phyloP scores from a whole-genome alignment of 345 rosid genomes.

The Geranium brycei region DNA sequence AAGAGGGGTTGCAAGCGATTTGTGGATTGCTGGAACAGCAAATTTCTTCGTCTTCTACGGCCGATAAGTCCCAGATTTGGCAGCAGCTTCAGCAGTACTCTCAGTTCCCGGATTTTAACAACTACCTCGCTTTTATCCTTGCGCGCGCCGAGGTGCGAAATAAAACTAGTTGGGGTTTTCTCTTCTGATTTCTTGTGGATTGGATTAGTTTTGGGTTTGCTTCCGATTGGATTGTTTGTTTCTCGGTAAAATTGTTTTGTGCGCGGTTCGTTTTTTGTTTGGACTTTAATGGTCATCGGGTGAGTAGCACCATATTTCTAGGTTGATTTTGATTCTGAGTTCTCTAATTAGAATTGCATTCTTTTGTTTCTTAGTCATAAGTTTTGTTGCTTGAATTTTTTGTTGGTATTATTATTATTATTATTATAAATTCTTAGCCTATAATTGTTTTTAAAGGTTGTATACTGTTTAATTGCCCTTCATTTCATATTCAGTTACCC shows the following conservation, averaged over 20 bases:
- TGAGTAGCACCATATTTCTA: neutral
- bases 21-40: slow-evolving; percentile 72
- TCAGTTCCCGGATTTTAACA: slow-evolving; percentile 92
- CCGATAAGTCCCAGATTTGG: slow-evolving; percentile 88
- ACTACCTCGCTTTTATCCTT: slow-evolving; percentile 83
- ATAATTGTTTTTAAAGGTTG: too few relatives aligned
- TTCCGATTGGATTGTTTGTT: neutral
- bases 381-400: neutral
- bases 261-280: neutral
- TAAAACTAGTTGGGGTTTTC: too few relatives aligned
- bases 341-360: neutral
- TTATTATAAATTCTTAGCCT: too few relatives aligned
- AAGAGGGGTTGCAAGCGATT: slow-evolving; percentile 74
- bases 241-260: neutral
- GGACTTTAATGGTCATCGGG: neutral
- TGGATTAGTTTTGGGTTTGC: too few relatives aligned
- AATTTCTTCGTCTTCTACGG: slow-evolving; percentile 69
- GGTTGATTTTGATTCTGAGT: neutral
- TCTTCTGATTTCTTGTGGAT: neutral
- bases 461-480: neutral
- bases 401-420: neutral
- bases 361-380: too few relatives aligned
- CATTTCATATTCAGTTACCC: neutral
- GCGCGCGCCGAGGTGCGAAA: slow-evolving; percentile 66
- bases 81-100: slow-evolving; percentile 85